Percentiles rank a stretch among this genome's conserved stretches.
Evolutionary conservation across 768 basidiomycete genomes (phyloP).

Genomic region (Dendrothele bispora): DNA sequence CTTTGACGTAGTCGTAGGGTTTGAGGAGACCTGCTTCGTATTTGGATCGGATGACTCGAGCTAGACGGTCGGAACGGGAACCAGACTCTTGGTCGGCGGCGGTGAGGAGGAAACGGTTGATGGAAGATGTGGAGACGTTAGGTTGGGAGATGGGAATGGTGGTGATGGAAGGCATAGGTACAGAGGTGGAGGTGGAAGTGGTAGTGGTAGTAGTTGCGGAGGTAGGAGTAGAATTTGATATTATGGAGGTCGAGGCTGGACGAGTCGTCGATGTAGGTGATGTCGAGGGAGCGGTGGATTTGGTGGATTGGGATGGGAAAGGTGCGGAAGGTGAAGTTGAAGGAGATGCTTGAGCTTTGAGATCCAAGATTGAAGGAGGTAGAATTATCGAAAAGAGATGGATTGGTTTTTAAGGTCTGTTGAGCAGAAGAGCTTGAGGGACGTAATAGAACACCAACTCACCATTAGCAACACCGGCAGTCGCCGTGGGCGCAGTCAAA

Average conservation of each 20-base stretch:
- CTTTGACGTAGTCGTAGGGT: slow-evolving; percentile 96
- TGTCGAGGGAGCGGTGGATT: too few relatives aligned
- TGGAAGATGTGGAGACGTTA: slow-evolving; percentile 65
- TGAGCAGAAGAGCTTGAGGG: too few relatives aligned
- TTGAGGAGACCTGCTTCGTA: slow-evolving; percentile 94
- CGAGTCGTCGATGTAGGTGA: slow-evolving; percentile 8
- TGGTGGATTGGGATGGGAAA: not conserved
- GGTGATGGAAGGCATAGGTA: slow-evolving; percentile 14
- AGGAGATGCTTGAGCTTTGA: not conserved
- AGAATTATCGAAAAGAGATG: too few relatives aligned
- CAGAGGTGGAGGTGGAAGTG: slow-evolving; percentile 15
- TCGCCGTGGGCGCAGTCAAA: too few relatives aligned
- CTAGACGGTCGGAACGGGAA: slow-evolving; percentile 84
- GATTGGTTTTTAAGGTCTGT: too few relatives aligned
- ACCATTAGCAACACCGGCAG: too few relatives aligned
- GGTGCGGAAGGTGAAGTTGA: slow-evolving; percentile 6
- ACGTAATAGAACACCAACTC: too few relatives aligned
- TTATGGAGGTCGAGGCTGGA: not conserved
- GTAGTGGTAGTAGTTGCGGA: slow-evolving; percentile 11
- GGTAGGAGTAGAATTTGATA: slow-evolving; percentile 21
- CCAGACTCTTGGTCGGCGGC: slow-evolving; percentile 94
- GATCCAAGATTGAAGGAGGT: too few relatives aligned
- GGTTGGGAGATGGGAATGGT: slow-evolving; percentile 41
- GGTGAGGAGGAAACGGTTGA: slow-evolving; percentile 81
- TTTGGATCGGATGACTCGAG: slow-evolving; percentile 90